Evolutionary conservation across 306 rosid genomes (phyloP), one percentile per base, ranked within the genome.

Genomic region (Trifolium fragiferum): DNA sequence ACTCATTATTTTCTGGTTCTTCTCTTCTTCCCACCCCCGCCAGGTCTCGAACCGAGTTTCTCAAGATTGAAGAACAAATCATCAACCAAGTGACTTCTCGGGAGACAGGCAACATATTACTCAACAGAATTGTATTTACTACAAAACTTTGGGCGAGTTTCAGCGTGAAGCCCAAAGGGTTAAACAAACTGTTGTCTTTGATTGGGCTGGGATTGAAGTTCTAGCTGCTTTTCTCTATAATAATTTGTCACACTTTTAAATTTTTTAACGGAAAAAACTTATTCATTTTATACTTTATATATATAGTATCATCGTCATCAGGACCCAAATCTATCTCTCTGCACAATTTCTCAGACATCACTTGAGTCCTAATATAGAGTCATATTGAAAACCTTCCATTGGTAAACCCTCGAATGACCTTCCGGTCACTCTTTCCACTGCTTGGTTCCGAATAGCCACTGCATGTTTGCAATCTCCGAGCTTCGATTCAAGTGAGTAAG

Each of bases 331-430:
- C 82, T 37, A 46, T 66, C 66, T 77, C 89, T 66, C 81, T 44
- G 4, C 19, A 6, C 50, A 62, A 69, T 41, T 19, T 57, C 78
- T 78, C 80, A 18, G 19, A 38, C 43, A 44, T 15, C 10, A 8
- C n/a, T 54, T 53, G 38, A 61, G 97, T 0, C 97, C 98, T 65
- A 90, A 46, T 15, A 93, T 89, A 0, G 98, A 81, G 1, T 78
- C 90, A 50, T 90, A 93, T 73, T 93, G 86, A 41, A 93, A 90
- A 2, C 95, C 91, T 11, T 89, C 96, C 16, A 86, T 30, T 0
- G 98, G 97, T n/a, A 93, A 49, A 10, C 93, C 96, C 4, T 68
- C 21, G 0, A 93, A 75, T 2, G 90, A 89, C 75, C 76, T 85
- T 2, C 90, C 82, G 0, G 89, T 73, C 1, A 66, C 1, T 44